These are phyloP conservation scores for Gnomoniopsis sp. DNA, from an alignment of 2,329 filamentous ascomycete species.

Conservation along the genomic window DNA sequence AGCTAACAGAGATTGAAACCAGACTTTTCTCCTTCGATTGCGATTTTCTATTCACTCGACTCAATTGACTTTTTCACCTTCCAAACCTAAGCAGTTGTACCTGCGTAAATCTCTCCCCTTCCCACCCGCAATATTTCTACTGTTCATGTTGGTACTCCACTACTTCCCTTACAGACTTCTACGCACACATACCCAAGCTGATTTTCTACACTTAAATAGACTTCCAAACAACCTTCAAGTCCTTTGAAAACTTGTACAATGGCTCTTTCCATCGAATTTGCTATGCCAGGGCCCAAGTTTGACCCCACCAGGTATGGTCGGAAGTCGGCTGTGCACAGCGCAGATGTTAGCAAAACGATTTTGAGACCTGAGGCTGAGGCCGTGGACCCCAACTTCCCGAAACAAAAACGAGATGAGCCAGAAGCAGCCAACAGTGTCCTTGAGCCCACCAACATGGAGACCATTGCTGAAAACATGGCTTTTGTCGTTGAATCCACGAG, in stretches of 20 bases:
- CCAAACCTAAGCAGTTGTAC: no score
- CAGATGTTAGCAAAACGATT: not conserved
- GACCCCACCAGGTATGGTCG: not conserved
- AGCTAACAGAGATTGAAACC: no score
- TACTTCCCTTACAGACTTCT: no score
- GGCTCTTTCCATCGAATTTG: not conserved
- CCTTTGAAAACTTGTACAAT: not conserved
- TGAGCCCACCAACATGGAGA: not conserved
- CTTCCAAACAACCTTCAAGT: not conserved
- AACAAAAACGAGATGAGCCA: not conserved
- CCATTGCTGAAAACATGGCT: not conserved
- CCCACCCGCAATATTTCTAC: no score
- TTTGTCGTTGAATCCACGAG: not conserved
- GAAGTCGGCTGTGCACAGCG: not conserved
- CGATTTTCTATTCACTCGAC: no score
- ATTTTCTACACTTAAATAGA: not conserved
- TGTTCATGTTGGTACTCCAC: no score
- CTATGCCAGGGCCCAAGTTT: not conserved
- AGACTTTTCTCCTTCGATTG: no score
- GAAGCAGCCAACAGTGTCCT: no score
- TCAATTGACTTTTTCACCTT: no score
- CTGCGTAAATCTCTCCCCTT: no score
- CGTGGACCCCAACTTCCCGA: no score
- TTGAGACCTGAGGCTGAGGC: not conserved
- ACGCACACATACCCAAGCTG: not conserved